Evolutionary conservation across 2,329 filamentous ascomycete genomes (phyloP).

Genomic region (Cladorrhinum sp.): DNA sequence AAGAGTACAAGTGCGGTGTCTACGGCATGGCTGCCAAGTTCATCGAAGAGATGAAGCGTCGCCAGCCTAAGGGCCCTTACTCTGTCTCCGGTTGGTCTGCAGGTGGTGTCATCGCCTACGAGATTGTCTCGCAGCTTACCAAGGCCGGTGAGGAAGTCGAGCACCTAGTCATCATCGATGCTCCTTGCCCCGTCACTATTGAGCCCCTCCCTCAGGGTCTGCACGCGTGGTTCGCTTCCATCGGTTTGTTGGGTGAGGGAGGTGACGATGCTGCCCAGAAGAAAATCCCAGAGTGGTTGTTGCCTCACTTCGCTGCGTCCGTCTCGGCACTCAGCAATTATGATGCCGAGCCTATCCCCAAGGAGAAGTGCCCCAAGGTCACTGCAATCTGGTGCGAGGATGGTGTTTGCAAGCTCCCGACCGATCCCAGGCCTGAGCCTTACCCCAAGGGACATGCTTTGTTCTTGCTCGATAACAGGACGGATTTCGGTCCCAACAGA

Average conservation of each 20-base stretch:
- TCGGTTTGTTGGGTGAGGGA: conserved; percentile 65
- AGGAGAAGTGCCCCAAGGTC: conserved; percentile 57
- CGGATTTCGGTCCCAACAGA: conserved; percentile 66
- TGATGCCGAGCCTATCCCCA: conserved; percentile 60
- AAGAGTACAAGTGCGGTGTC: conserved; percentile 63
- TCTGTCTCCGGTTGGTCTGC: conserved; percentile 72
- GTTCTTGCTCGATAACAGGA: conserved; percentile 71
- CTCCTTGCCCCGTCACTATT: conserved; percentile 64
- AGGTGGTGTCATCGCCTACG: conserved; percentile 69
- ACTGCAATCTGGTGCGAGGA: conserved; percentile 70
- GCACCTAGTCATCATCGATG: conserved; percentile 62
- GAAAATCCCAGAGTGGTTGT: conserved; percentile 69
- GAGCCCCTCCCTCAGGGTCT: conserved; percentile 62
- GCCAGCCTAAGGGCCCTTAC: conserved; percentile 67
- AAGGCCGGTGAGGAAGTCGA: conserved; percentile 56
- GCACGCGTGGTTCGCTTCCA: conserved; percentile 69
- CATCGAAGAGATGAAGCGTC: conserved; percentile 66
- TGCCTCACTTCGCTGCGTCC: conserved; percentile 68
- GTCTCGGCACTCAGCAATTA: conserved; percentile 68
- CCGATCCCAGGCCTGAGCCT: conserved; percentile 62
- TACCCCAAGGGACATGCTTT: conserved; percentile 59
- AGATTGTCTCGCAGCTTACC: conserved; percentile 60
- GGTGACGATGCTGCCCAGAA: conserved; percentile 38
- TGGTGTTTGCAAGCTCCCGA: conserved; percentile 65
- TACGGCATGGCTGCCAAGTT: conserved; percentile 63